Evolutionary conservation across 129 eudicot genomes (phyloP), one percentile per base, ranked within the genome.

Genomic region (Artemisia tridentata): DNA sequence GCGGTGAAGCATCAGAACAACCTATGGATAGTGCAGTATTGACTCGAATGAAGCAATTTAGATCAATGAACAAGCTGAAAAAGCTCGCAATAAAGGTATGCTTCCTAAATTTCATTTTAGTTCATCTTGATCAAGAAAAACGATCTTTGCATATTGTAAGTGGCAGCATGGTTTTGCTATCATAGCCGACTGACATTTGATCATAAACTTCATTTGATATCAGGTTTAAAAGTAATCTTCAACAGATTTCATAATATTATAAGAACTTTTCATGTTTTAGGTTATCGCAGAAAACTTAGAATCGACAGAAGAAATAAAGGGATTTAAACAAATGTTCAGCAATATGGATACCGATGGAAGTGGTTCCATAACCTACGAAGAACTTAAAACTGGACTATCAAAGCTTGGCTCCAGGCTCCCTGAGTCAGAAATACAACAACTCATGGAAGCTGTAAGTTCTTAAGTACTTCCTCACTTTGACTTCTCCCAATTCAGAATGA

Each of bases 61-160:
- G 96, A 84, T 92, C 95, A 49, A 92, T 92, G 98, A 92, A 92
- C 84, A 92, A 92, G 84, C 72, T 92, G 68, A 89, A 92, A 75
- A 92, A 87, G 76, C 92, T 89, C 8, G 98, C 96, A 64, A 71
- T 93, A 20, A 89, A 82, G 98, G 98, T 88, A 84, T 65, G 16
- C 9, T 47, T 59, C 63, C 34, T 34, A 68, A 65, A 3, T 45
- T 64, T 2, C 48, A 19, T 14, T 59, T 27, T 18, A 58, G 48
- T 59, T 72, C 19, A 2, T 19, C n/a, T 31, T 3, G 10, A 15
- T 64, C 51, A 64, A 16, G 47, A 41, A 53, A 51, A 52, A 6
- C 14, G 13, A 51, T 50, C 3, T 31, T 49, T 4, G 50, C 49
- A 34, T 70, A 46, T 21, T 38, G 55, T 31, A 63, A 63, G 23